phyloP scores from a whole-genome alignment of 2,329 filamentous ascomycete species.

The Zymoseptoria pseudotritici region DNA sequence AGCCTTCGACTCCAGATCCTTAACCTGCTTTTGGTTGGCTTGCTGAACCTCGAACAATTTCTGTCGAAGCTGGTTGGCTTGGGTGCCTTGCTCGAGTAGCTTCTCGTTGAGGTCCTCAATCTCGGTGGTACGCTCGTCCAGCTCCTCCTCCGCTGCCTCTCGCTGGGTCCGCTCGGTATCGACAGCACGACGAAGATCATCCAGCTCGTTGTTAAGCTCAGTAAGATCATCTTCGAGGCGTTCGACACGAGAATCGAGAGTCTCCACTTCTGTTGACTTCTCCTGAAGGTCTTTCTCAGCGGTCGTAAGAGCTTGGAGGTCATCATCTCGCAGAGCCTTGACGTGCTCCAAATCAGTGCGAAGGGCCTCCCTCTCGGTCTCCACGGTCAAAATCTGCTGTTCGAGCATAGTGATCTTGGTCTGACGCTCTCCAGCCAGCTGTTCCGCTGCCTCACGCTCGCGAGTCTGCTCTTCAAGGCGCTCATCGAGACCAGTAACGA shows the following conservation, averaged over 20 bases:
- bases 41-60: conserved; percentile 42
- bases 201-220: conserved; percentile 28
- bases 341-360: conserved; percentile 28
- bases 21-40: conserved; percentile 33
- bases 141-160: conserved; percentile 36
- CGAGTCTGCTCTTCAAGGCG: conserved; percentile 32
- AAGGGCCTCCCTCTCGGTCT: conserved; percentile 31
- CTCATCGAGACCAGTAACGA: conserved; percentile 31
- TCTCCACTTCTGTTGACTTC: conserved; percentile 30
- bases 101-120: conserved; percentile 36
- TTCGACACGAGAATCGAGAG: conserved; percentile 32
- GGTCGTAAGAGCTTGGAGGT: conserved; percentile 26
- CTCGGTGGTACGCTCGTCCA: conserved; percentile 36
- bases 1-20: conserved; percentile 31
- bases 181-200: conserved; percentile 31
- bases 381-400: conserved; percentile 30
- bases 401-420: conserved; percentile 35
- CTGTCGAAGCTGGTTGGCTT: conserved; percentile 42
- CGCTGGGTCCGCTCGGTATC: conserved; percentile 38
- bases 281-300: conserved; percentile 34
- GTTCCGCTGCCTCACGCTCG: conserved; percentile 33
- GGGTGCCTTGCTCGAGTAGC: conserved; percentile 35
- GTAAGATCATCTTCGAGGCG: conserved; percentile 27
- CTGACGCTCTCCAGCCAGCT: conserved; percentile 32
- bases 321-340: conserved; percentile 29